A percentile compares a stretch with the other conserved stretches of the same genome.
These are phyloP conservation scores for Calonectria pteridis DNA, from an alignment of 2,329 filamentous ascomycete species.

Conservation along the genomic window DNA sequence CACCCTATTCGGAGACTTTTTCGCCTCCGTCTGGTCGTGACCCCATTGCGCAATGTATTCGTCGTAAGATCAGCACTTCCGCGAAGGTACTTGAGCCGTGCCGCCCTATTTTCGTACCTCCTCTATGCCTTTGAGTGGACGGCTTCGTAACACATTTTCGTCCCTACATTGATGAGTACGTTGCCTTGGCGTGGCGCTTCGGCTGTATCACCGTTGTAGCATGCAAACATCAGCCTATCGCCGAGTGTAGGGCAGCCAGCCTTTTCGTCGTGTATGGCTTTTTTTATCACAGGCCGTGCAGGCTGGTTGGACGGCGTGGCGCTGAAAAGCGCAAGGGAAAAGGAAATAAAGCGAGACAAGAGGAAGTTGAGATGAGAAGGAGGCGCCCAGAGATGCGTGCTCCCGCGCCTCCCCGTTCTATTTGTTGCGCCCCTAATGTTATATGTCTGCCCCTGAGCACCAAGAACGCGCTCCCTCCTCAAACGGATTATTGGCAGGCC, in stretches of 20 bases:
- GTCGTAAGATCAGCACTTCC: slow-evolving; percentile 41
- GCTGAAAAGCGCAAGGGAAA: not conserved
- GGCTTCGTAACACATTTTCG: not conserved
- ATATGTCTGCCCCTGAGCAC: slow-evolving; percentile 14
- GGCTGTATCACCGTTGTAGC: not conserved
- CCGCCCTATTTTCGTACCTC: slow-evolving; percentile 6
- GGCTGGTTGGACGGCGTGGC: slow-evolving; percentile 18
- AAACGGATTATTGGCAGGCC: not conserved
- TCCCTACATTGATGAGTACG: not conserved
- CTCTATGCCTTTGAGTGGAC: not conserved
- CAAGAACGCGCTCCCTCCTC: not conserved
- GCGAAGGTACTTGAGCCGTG: slow-evolving; percentile 18
- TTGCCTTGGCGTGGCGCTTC: not conserved
- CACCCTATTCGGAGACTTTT: slow-evolving; percentile 32
- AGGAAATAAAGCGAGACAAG: not conserved
- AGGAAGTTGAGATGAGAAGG: not conserved
- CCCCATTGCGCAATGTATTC: slow-evolving; percentile 28
- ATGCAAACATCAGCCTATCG: slow-evolving; percentile 7
- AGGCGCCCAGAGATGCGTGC: not conserved
- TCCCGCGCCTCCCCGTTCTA: slow-evolving; percentile 16
- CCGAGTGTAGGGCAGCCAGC: not conserved
- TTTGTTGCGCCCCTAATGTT: not conserved
- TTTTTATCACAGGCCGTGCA: slow-evolving; percentile 3
- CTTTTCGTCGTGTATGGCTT: not conserved
- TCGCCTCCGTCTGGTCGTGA: slow-evolving; percentile 26